Evolutionary conservation across 1,139 yeast genomes (phyloP).

Genomic region (Meyerozyma elateridarum): DNA sequence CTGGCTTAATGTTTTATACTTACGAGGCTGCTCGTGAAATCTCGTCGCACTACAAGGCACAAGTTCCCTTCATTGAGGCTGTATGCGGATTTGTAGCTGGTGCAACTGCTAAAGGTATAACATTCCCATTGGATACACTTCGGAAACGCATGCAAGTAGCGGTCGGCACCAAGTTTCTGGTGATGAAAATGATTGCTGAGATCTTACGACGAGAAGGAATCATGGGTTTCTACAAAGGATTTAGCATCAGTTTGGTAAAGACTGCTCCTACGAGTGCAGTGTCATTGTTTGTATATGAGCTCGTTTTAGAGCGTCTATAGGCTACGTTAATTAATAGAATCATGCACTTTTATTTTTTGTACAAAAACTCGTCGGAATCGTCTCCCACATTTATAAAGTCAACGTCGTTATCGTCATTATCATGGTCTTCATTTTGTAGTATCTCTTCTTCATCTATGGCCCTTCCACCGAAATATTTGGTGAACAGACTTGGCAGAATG

Average conservation of each 20-base stretch:
- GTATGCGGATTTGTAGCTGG: slow-evolving; percentile 79
- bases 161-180: slow-evolving; percentile 11
- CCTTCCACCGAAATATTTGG: slow-evolving; percentile 25
- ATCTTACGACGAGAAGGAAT: slow-evolving; percentile 56
- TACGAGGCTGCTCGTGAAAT: slow-evolving; percentile 48
- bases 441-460: slow-evolving; percentile 18
- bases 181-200: slow-evolving; percentile 21
- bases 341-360: slow-evolving; percentile 16
- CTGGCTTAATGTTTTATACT: slow-evolving; percentile 66
- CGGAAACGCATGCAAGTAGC: slow-evolving; percentile 65
- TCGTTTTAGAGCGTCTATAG: slow-evolving; percentile 16
- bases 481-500: slow-evolving; percentile 40
- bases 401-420: slow-evolving; percentile 18
- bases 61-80: slow-evolving; percentile 51
- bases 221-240: slow-evolving; percentile 70
- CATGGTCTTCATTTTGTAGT: slow-evolving; percentile 14
- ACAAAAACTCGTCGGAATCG: slow-evolving; percentile 29
- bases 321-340: slow-evolving; percentile 4
- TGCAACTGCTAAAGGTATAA: slow-evolving; percentile 59
- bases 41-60: slow-evolving; percentile 18
- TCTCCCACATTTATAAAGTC: slow-evolving; percentile 26
- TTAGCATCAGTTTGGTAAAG: slow-evolving; percentile 61
- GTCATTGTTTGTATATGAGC: slow-evolving; percentile 70
- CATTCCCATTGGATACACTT: slow-evolving; percentile 83
- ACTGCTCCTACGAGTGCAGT: slow-evolving; percentile 82